Evolutionary conservation across 164 flowering plant genomes (phyloP).

Genomic region (Annona cherimola): DNA sequence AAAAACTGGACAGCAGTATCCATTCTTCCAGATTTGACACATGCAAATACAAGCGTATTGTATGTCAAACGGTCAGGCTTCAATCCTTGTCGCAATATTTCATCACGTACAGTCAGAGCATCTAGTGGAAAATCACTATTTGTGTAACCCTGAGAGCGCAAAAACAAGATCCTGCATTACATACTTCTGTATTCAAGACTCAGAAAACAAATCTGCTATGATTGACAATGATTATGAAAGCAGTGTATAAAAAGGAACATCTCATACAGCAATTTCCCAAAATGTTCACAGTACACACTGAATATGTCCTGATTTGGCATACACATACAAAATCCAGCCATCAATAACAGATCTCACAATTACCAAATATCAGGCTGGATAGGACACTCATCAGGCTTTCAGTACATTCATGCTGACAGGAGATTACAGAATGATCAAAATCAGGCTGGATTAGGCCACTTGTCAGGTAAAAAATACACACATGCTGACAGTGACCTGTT

Average conservation of each 20-base stretch:
- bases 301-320: not conserved
- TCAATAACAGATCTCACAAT: not conserved
- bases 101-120: slow-evolving; percentile 44
- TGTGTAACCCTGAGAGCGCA: slow-evolving; percentile 52
- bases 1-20: slow-evolving; percentile 47
- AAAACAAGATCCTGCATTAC: not conserved
- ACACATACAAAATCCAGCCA: not conserved
- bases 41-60: slow-evolving; percentile 57
- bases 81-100: slow-evolving; percentile 46
- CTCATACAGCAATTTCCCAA: not conserved
- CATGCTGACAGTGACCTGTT: no score
- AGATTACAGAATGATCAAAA: no score
- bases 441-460: no score
- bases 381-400: not conserved
- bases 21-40: slow-evolving; percentile 47
- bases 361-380: not conserved
- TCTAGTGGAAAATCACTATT: slow-evolving; percentile 40
- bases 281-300: not conserved
- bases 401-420: not conserved
- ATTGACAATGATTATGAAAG: not conserved
- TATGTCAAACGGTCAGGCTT: slow-evolving; percentile 57
- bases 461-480: no score
- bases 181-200: not conserved
- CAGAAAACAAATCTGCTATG: not conserved
- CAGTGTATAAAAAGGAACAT: not conserved